Evolutionary conservation across 805 yeast genomes (phyloP).

Genomic region (Teunomyces lycoperdinae): DNA sequence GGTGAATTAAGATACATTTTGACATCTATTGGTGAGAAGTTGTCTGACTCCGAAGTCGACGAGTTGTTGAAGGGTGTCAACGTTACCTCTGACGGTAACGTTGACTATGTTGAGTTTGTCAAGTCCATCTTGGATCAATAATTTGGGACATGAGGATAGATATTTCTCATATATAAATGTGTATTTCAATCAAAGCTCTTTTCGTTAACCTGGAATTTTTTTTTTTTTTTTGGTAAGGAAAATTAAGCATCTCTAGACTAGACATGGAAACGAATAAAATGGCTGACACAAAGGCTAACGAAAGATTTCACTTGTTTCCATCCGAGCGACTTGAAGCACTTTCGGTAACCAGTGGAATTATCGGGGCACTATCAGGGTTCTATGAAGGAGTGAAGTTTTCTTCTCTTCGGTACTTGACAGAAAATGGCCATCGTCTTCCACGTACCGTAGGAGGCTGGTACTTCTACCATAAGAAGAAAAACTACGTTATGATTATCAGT

Average conservation of each 20-base stretch:
- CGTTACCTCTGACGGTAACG: slow-evolving; percentile 89
- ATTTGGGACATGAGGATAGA: neutral
- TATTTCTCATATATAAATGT: neutral
- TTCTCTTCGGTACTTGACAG: slow-evolving; percentile 64
- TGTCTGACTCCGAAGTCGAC: slow-evolving; percentile 87
- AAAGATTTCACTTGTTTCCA: slow-evolving; percentile 53
- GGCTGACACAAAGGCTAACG: slow-evolving; percentile 16
- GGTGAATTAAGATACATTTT: slow-evolving; percentile 95
- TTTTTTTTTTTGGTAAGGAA: neutral
- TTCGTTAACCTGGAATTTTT: neutral
- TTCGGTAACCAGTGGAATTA: slow-evolving; percentile 34
- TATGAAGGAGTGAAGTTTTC: slow-evolving; percentile 55
- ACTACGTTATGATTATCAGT: slow-evolving; percentile 62
- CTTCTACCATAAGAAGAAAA: slow-evolving; percentile 79
- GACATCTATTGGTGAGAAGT: slow-evolving; percentile 93
- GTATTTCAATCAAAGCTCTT: neutral
- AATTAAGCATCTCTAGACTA: neutral
- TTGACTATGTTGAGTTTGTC: slow-evolving; percentile 92
- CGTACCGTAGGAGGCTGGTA: slow-evolving; percentile 81
- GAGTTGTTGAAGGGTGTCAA: slow-evolving; percentile 94
- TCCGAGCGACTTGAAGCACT: slow-evolving; percentile 43
- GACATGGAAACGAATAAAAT: neutral
- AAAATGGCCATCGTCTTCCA: slow-evolving; percentile 81
- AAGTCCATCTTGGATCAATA: slow-evolving; percentile 90
- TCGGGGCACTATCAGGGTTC: slow-evolving; percentile 56